Evolutionary conservation across 345 rosid species (phyloP).

Genomic region (Nephelium lappaceum): DNA sequence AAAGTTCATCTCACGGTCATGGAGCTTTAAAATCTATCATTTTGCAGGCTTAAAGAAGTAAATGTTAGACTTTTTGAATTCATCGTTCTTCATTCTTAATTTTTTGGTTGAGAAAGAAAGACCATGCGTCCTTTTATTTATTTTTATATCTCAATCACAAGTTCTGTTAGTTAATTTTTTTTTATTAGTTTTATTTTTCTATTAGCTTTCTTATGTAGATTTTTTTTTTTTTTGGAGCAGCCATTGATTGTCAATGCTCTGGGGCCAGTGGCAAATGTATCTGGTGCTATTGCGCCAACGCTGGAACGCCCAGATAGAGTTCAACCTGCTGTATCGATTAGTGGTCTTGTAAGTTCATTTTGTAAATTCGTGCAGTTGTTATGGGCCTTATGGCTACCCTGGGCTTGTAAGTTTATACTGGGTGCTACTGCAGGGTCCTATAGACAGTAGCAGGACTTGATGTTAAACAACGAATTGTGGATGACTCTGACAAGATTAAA

Average conservation of each 20-base stretch:
- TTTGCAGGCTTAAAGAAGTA: neutral
- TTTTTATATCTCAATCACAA: neutral
- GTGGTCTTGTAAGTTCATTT: conserved; percentile 36
- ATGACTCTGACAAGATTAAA: conserved; percentile 45
- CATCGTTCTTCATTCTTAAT: neutral
- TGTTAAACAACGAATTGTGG: conserved; percentile 48
- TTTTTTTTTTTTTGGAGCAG: conserved; percentile 29
- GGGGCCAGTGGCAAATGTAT: conserved; percentile 42
- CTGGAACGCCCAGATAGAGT: conserved; percentile 49
- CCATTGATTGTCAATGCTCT: conserved; percentile 47
- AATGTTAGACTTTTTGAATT: neutral
- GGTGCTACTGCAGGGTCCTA: conserved; percentile 37
- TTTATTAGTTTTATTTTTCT: neutral
- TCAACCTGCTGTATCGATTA: conserved; percentile 40
- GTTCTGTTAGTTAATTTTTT: neutral
- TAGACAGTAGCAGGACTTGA: conserved; percentile 51
- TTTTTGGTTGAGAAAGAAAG: neutral
- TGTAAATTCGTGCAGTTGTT: conserved; percentile 9
- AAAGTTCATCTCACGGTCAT: no score
- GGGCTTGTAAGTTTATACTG: conserved; percentile 17
- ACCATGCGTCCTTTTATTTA: neutral
- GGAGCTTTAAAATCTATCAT: neutral
- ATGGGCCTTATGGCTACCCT: conserved; percentile 13
- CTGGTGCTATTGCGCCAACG: conserved; percentile 36
- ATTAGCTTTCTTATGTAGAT: conserved; percentile 1